A percentile compares a stretch with the other conserved stretches of the same genome.
Evolutionary conservation across 225 moss, liverwort and hornwort species (phyloP).

Genomic region (Marchantia polymorpha): DNA sequence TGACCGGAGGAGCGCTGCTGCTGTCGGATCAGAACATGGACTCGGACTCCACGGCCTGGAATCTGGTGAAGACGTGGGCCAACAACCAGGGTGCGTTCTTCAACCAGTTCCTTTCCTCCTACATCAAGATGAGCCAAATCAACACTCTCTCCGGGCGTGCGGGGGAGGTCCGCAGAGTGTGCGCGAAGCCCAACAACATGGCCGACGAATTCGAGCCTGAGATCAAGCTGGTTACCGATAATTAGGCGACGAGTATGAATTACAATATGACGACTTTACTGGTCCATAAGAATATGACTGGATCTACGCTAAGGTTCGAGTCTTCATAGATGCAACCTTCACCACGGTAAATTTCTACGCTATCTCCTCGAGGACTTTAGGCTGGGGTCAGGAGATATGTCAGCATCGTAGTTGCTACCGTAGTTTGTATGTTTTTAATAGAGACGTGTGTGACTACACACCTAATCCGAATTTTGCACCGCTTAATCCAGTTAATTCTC

Average conservation of each 20-base stretch:
- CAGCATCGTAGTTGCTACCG: no score
- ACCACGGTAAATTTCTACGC: no score
- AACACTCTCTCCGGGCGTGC: neutral
- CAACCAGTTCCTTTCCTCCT: slow-evolving; percentile 21
- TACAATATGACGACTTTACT: neutral
- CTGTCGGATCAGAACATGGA: slow-evolving; percentile 43
- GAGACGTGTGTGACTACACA: no score
- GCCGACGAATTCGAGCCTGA: neutral
- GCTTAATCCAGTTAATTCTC: no score
- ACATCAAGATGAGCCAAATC: slow-evolving; percentile 28
- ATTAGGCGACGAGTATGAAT: neutral
- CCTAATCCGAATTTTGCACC: no score
- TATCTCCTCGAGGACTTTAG: no score
- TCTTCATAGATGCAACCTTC: neutral
- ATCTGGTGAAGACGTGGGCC: slow-evolving; percentile 32
- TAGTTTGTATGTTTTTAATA: no score
- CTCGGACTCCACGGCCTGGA: slow-evolving; percentile 31
- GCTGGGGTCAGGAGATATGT: no score
- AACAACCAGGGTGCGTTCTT: slow-evolving; percentile 50
- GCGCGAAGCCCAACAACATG: slow-evolving; percentile 12
- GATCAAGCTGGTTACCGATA: slow-evolving; percentile 11
- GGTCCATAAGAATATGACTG: neutral
- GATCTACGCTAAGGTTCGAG: neutral
- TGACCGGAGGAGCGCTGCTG: slow-evolving; percentile 49
- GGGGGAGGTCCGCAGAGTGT: slow-evolving; percentile 23